These are phyloP conservation scores for Gloeophyllum trabeum DNA, from an alignment of 768 basidiomycete genomes.

Conservation along the genomic window DNA sequence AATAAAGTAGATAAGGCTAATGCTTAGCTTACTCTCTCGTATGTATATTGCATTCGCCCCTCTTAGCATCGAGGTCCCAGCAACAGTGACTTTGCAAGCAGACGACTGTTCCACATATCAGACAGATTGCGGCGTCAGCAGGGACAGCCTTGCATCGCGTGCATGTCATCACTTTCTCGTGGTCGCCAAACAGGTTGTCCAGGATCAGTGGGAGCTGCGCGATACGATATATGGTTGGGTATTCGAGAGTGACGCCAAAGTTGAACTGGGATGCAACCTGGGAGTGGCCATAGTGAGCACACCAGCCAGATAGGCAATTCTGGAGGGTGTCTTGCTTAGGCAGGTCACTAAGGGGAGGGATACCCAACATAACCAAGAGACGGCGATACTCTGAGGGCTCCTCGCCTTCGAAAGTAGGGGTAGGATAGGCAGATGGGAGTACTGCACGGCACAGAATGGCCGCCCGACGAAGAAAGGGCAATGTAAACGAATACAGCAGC, in stretches of 20 bases:
- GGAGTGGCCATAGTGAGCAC: conserved; percentile 77
- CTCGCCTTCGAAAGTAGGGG: conserved; percentile 25
- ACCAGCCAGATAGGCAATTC: conserved; percentile 84
- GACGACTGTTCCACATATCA: conserved; percentile 78
- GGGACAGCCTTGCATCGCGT: conserved; percentile 69
- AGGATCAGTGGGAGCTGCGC: conserved; percentile 71
- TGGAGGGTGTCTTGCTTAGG: conserved; percentile 82
- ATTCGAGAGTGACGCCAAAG: conserved; percentile 73
- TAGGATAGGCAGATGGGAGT: conserved; percentile 51
- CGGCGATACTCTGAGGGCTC: conserved; percentile 68
- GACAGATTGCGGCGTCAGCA: conserved; percentile 79
- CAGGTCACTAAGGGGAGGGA: conserved; percentile 70
- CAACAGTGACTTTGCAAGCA: conserved; percentile 95
- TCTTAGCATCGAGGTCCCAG: conserved; percentile 49
- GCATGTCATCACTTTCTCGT: conserved; percentile 67
- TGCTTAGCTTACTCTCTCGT: conserved; percentile 69
- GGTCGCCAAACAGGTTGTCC: conserved; percentile 72
- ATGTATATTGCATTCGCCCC: conserved; percentile 95
- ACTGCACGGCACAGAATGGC: conserved; percentile 77
- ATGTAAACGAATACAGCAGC: conserved; percentile 75
- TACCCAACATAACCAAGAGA: conserved; percentile 61
- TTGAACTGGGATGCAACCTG: conserved; percentile 71
- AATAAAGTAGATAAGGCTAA: conserved; percentile 3
- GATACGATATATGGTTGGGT: conserved; percentile 73
- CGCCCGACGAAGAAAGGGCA: conserved; percentile 85